These are phyloP conservation scores for Piloderma croceum DNA, from an alignment of 768 basidiomycete genomes.

Conservation along the genomic window DNA sequence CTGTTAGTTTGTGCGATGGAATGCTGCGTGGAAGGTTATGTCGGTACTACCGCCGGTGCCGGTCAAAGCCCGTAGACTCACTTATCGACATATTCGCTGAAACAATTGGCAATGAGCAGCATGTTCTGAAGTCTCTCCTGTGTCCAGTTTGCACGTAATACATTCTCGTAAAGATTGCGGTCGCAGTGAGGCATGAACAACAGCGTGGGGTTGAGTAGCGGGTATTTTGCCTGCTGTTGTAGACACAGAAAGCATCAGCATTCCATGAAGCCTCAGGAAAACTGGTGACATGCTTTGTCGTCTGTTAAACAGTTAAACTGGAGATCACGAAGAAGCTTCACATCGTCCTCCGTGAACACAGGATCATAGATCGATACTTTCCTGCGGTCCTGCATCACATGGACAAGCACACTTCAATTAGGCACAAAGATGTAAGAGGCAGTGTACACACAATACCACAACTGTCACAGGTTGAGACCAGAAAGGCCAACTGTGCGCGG, in stretches of 20 bases:
- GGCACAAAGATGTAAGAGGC: constrained; percentile 3
- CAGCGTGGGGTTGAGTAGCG: constrained; percentile 31
- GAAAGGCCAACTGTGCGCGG: constrained; percentile 40
- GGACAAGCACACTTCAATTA: constrained; percentile 9
- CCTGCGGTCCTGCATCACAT: constrained; percentile 26
- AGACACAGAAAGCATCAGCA: constrained; percentile 12
- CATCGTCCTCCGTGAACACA: constrained; percentile 38
- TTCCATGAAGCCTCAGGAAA: not conserved
- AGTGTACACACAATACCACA: constrained; percentile 35
- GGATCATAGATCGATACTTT: constrained; percentile 39
- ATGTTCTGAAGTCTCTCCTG: constrained; percentile 26
- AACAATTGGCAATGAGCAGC: constrained; percentile 38
- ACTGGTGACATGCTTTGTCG: constrained; percentile 20
- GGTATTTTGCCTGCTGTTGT: constrained; percentile 30
- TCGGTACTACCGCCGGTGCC: constrained; percentile 5
- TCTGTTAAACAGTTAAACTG: constrained; percentile 13
- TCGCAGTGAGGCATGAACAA: constrained; percentile 50
- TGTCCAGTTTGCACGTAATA: constrained; percentile 43
- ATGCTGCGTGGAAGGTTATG: constrained; percentile 24
- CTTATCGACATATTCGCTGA: constrained; percentile 41
- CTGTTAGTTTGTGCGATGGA: constrained; percentile 28
- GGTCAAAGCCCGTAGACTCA: constrained; percentile 21
- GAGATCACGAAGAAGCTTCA: constrained; percentile 20
- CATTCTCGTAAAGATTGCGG: constrained; percentile 37
- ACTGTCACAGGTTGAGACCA: constrained; percentile 30